phyloP scores from a whole-genome alignment of 1,284 basidiomycete genomes.

The Mixia osmundae region DNA sequence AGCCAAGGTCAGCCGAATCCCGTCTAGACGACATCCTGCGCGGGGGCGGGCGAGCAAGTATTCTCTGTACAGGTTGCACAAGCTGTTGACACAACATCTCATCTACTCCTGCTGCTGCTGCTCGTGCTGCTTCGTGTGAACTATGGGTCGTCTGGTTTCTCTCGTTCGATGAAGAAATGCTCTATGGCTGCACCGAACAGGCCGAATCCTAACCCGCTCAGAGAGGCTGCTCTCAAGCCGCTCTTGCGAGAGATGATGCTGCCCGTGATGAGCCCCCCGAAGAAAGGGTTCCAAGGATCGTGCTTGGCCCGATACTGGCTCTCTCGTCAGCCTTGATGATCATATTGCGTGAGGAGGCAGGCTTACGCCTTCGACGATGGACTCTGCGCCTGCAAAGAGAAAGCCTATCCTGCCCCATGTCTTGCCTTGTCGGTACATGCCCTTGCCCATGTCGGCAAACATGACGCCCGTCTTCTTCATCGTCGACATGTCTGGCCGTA shows the following conservation, averaged over 20 bases:
- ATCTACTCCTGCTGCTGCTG: background rate
- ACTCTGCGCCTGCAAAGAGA: conserved; percentile 80
- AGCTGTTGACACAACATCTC: background rate
- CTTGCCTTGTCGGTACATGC: conserved; percentile 74
- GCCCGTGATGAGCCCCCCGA: conserved; percentile 2
- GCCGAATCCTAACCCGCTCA: conserved; percentile 2
- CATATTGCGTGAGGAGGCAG: background rate
- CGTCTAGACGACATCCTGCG: no score
- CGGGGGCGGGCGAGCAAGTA: no score
- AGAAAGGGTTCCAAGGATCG: conserved; percentile 3
- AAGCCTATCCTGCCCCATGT: conserved; percentile 90
- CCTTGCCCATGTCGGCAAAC: conserved; percentile 81
- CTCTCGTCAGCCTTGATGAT: background rate
- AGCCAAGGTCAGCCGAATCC: background rate
- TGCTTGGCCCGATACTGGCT: conserved; percentile 2
- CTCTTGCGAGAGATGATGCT: background rate
- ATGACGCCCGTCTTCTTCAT: conserved; percentile 56
- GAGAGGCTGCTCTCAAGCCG: background rate
- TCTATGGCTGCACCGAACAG: conserved; percentile 1
- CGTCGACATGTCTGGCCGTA: conserved; percentile 29
- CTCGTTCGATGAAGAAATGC: no score
- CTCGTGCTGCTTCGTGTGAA: background rate
- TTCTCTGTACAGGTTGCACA: background rate
- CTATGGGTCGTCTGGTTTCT: no score
- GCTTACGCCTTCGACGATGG: conserved; percentile 81